These are phyloP conservation scores for Phytophthora podocarpi DNA, from an alignment of 352 stramenopile genomes.

Conservation along the genomic window DNA sequence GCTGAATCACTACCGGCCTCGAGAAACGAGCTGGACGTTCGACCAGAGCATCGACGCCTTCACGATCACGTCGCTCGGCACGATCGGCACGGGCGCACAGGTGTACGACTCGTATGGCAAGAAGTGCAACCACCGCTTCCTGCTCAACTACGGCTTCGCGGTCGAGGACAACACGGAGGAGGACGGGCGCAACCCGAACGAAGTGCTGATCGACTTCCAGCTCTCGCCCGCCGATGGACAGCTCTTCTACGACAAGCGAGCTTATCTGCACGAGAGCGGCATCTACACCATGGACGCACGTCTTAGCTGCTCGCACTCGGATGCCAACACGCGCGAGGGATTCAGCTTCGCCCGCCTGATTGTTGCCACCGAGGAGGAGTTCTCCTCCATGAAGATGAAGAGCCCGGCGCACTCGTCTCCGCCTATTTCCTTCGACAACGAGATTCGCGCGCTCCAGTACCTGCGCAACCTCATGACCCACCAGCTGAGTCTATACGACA, in stretches of 20 bases:
- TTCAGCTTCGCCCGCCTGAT: constrained; percentile 88
- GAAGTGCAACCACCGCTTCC: constrained; percentile 99
- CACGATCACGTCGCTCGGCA: constrained; percentile 89
- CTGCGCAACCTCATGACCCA: constrained; percentile 79
- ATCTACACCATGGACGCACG: constrained; percentile 90
- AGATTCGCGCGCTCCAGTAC: constrained; percentile 79
- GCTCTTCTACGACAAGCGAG: constrained; percentile 86
- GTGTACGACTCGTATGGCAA: constrained; percentile 99
- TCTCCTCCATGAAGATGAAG: constrained; percentile 83
- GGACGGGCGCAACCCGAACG: constrained; percentile 98
- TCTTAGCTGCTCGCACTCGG: constrained; percentile 84
- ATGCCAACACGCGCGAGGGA: constrained; percentile 85
- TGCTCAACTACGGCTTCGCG: constrained; percentile 99
- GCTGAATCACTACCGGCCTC: constrained; percentile 99
- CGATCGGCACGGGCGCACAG: constrained; percentile 86
- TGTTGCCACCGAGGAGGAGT: constrained; percentile 84
- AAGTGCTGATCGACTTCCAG: constrained; percentile 92
- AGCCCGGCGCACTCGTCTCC: constrained; percentile 77
- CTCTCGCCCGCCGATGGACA: constrained; percentile 62
- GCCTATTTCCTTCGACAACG: constrained; percentile 86
- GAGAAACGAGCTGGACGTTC: constrained; percentile 96
- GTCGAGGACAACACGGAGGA: constrained; percentile 98
- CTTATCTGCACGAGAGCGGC: constrained; percentile 85
- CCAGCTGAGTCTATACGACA: constrained; percentile 83
- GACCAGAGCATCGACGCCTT: constrained; percentile 85